Evolutionary conservation across 116 monocot species (phyloP), one percentile per base, ranked within the genome.

Genomic region (Dioscorea cayenensis): DNA sequence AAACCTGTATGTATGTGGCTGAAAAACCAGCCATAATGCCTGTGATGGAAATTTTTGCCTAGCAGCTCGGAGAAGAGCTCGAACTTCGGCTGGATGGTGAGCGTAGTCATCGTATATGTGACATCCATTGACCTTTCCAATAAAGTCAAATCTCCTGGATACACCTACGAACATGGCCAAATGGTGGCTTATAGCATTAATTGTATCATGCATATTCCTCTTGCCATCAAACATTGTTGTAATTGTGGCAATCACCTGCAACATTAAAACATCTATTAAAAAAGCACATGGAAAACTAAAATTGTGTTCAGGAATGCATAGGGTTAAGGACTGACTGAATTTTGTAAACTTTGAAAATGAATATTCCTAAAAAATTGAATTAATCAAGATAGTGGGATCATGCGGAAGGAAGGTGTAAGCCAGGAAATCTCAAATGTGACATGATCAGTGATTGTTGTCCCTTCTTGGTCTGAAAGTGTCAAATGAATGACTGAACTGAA

Each of bases 1-100:
- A 60, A 66, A 84, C 83, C 83, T 84, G 79, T 72, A 84, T 29
- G 83, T 79, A 50, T 79, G 83, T 66, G 79, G 72, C 62, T 84
- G 83, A 76, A 84, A 84, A 19, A 84, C 79, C 13, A 84, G 62
- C 79, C 76, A 79, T 76, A 84, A n/a, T 61, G 65, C 35, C 6
- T 73, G 72, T n/a, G 3, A 28, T 17, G 79, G 76, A 72, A 76
- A 84, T 27, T 29, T 66, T 70, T 76, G 76, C 35, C 76, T 60
- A 18, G 76, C 83, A 32, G 83, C 79, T 79, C 76, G 76, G 27
- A 84, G 79, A 8, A 68, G 72, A 59, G 83, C 83, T 55, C 76
- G 75, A 68, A 84, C 62, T 73, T 79, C 83, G 7, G 83, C 72
- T 37, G 83, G 79, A 66, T 84, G 83, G 72, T 84, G 83, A 50